Conservation (phyloP, 2,329 filamentous ascomycete species). For the Stemphylium beticola region DNA sequence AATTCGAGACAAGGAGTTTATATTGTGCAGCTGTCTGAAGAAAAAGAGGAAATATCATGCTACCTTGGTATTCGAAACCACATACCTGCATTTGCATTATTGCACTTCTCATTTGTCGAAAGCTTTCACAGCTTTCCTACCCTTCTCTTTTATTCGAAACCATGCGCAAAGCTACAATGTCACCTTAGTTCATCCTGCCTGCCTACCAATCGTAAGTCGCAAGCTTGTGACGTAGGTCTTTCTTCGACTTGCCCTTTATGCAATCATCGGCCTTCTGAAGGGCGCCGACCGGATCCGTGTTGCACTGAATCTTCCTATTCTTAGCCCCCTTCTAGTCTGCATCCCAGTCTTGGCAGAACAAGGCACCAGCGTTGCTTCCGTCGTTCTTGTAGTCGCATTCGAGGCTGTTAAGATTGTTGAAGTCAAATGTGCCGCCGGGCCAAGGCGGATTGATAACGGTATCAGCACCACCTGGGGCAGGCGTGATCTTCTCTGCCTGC, state of each 20-base stretch:
- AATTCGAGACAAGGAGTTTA: no score
- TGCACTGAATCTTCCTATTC: neutral
- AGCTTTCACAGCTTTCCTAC: no score
- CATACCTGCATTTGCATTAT: no score
- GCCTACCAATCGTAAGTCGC: neutral
- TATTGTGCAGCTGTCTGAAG: no score
- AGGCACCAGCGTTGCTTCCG: neutral
- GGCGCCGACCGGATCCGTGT: neutral
- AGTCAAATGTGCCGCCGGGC: neutral
- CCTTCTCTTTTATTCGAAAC: no score
- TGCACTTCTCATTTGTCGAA: no score
- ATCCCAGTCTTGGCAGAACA: neutral
- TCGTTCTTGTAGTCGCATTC: neutral
- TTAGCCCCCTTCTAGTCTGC: neutral
- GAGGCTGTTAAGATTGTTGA: neutral
- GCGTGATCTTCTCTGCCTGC: neutral
- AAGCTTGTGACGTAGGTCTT: neutral
- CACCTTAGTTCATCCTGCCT: no score
- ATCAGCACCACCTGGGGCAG: neutral
- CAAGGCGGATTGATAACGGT: neutral
- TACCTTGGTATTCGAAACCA: no score
- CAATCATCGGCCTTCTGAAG: neutral
- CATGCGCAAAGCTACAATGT: no score
- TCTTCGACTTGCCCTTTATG: rapidly evolving
- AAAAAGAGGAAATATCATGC: no score